Conservation (phyloP, 2,329 filamentous ascomycete species). For the Trichothecium roseum region DNA sequence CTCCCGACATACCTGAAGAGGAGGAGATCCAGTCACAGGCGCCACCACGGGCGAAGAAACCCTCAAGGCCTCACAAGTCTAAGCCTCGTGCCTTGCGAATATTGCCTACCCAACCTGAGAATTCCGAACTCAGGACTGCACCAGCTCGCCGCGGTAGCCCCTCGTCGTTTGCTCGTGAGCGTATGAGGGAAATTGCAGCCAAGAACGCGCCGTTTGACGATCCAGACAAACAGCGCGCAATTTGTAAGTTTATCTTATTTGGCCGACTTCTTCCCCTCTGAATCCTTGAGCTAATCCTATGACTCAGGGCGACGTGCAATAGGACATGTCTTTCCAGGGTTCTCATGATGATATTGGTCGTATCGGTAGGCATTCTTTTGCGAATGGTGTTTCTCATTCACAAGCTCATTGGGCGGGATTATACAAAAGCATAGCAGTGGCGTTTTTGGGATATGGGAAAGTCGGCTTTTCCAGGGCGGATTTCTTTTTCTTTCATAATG, state of each 20-base stretch:
- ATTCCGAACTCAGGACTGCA: constrained; percentile 16
- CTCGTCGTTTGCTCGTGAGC: constrained; percentile 31
- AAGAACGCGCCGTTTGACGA: constrained; percentile 32
- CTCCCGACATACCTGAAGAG: neutral
- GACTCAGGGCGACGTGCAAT: constrained; percentile 29
- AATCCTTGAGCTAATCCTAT: neutral
- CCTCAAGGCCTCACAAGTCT: constrained; percentile 13
- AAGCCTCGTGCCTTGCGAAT: constrained; percentile 19
- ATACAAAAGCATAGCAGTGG: constrained; percentile 16
- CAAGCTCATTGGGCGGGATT: constrained; percentile 5
- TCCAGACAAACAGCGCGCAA: constrained; percentile 25
- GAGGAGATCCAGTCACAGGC: constrained; percentile 1
- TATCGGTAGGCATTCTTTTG: constrained; percentile 3
- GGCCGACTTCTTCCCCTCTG: neutral
- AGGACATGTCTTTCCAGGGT: constrained; percentile 32
- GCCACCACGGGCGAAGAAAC: constrained; percentile 7
- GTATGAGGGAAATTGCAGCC: constrained; percentile 32
- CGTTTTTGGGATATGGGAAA: constrained; percentile 11
- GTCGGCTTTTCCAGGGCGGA: too few species aligned
- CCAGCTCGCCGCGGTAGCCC: constrained; percentile 26
- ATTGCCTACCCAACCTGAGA: constrained; percentile 27
- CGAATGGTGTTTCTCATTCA: constrained; percentile 3
- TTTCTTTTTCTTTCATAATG: too few species aligned
- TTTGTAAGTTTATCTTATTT: constrained; percentile 22
- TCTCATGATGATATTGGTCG: constrained; percentile 12